These are phyloP conservation scores for Lathyrus tuberosus DNA, from an alignment of 306 rosid genomes.

Conservation along the genomic window DNA sequence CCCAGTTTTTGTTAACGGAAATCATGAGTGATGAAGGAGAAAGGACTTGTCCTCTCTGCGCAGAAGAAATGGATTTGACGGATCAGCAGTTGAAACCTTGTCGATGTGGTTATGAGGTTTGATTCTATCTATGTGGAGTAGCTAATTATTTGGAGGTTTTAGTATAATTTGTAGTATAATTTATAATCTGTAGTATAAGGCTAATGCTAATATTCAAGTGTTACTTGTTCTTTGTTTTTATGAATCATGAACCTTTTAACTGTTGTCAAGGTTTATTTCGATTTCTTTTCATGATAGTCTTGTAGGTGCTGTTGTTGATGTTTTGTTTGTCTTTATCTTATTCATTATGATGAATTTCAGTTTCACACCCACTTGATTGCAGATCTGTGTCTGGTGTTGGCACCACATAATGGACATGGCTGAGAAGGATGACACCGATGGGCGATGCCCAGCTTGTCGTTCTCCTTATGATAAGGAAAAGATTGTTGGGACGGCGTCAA, in stretches of 20 bases:
- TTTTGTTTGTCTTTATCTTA: slow-evolving; percentile 17
- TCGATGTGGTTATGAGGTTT: slow-evolving; percentile 97
- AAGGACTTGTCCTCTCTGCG: slow-evolving; percentile 96
- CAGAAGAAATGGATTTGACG: slow-evolving; percentile 98
- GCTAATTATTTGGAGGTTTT: slow-evolving; percentile 18
- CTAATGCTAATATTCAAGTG: neutral
- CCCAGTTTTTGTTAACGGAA: slow-evolving; percentile 41
- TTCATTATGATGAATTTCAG: slow-evolving; percentile 30
- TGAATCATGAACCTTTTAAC: slow-evolving; percentile 21
- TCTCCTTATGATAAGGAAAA: slow-evolving; percentile 90
- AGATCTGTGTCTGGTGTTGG: slow-evolving; percentile 99
- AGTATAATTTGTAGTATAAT: neutral
- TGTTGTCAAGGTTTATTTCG: neutral
- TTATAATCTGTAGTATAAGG: neutral
- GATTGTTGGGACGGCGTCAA: slow-evolving; percentile 92
- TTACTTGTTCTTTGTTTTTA: slow-evolving; percentile 17
- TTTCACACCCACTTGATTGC: slow-evolving; percentile 37
- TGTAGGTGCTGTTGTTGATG: slow-evolving; percentile 22
- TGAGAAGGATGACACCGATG: slow-evolving; percentile 94
- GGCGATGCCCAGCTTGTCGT: slow-evolving; percentile 98
- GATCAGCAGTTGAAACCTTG: slow-evolving; percentile 99
- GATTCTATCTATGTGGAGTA: slow-evolving; percentile 21
- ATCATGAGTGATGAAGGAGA: slow-evolving; percentile 98
- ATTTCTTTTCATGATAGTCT: slow-evolving; percentile 4
- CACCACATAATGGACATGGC: slow-evolving; percentile 98